These are phyloP conservation scores for Exophiala aquamarina DNA, from an alignment of 2,329 filamentous ascomycete species.

Conservation along the genomic window DNA sequence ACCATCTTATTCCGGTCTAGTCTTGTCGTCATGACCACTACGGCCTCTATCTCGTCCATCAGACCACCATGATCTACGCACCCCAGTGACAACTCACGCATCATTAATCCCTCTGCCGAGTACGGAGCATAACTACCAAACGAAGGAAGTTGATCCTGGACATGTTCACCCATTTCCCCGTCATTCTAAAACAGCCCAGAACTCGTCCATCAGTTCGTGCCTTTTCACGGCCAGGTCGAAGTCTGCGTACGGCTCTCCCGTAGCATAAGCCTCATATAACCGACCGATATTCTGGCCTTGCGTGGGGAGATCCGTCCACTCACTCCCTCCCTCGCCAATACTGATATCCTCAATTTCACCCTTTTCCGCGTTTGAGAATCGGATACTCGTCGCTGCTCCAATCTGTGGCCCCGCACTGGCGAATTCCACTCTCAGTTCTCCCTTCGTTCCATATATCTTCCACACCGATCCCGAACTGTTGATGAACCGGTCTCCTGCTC, in stretches of 20 bases:
- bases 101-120: too few relatives aligned
- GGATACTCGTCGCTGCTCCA: conserved; percentile 44
- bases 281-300: conserved; percentile 52
- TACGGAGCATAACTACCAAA: too few relatives aligned
- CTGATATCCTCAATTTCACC: conserved; percentile 45
- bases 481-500: conserved; percentile 27
- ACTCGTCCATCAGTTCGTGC: conserved; percentile 49
- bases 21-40: too few relatives aligned
- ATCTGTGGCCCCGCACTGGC: conserved; percentile 37
- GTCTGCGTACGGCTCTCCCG: conserved; percentile 40
- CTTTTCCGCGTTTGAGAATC: conserved; percentile 52
- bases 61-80: too few relatives aligned
- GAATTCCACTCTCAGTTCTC: conserved; percentile 41
- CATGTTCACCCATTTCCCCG: too few relatives aligned
- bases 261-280: conserved; percentile 59
- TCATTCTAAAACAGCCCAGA: conserved; percentile 22
- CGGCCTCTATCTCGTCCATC: too few relatives aligned
- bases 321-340: conserved; percentile 43
- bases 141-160: conserved; percentile 1
- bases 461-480: conserved; percentile 27
- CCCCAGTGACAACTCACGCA: too few relatives aligned
- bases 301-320: conserved; percentile 48
- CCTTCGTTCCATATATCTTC: conserved; percentile 36
- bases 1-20: too few relatives aligned
- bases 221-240: conserved; percentile 48